phyloP scores from a whole-genome alignment of 805 yeast genomes.

The Zygosaccharomyces kombuchaensis region DNA sequence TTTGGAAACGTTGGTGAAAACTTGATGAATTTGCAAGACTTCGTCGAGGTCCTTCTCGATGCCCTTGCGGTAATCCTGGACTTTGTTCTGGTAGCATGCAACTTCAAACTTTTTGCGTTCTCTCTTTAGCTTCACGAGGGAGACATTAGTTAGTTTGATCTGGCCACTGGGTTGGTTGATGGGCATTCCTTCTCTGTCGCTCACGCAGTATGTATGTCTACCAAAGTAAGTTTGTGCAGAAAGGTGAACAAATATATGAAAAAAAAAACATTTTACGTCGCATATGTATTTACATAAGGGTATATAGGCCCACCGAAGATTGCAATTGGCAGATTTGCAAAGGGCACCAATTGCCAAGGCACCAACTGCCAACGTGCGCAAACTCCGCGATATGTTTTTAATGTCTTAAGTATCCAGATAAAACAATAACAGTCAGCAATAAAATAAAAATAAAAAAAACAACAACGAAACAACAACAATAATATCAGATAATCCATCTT shows the following conservation, averaged over 20 bases:
- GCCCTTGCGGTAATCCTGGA: constrained; percentile 78
- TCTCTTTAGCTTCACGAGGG: constrained; percentile 84
- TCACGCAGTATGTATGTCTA: no score
- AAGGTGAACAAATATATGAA: no score
- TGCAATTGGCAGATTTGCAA: background rate
- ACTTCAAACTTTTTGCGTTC: constrained; percentile 90
- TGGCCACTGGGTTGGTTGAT: constrained; percentile 88
- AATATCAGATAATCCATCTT: constrained; percentile 21
- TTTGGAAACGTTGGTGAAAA: constrained; percentile 86
- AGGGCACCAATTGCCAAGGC: background rate
- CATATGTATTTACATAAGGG: constrained; percentile 1
- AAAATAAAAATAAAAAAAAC: constrained; percentile 2
- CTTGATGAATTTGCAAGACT: constrained; percentile 93
- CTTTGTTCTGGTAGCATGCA: constrained; percentile 95
- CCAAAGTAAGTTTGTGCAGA: no score
- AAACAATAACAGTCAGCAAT: background rate
- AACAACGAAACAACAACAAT: constrained; percentile 6
- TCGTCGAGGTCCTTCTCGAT: constrained; percentile 89
- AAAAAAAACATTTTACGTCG: background rate
- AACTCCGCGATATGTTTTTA: background rate
- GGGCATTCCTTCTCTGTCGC: constrained; percentile 35
- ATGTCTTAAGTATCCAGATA: background rate
- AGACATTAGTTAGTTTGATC: constrained; percentile 88
- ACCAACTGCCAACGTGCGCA: background rate
- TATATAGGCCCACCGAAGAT: background rate